phyloP scores from a whole-genome alignment of 805 yeast species.

The Brettanomyces bruxellensis region DNA sequence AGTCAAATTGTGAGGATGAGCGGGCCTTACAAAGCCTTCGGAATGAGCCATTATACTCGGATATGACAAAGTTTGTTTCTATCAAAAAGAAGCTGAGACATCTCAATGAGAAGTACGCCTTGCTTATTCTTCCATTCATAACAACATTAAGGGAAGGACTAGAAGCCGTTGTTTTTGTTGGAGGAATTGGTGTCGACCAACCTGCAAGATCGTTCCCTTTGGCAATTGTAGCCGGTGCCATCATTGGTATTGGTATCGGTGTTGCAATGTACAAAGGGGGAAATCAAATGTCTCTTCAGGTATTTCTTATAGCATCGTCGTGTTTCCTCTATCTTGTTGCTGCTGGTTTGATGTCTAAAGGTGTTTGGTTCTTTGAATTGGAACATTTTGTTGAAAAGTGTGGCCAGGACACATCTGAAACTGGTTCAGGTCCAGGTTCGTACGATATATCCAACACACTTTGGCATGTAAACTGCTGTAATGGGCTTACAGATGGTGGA shows the following conservation, averaged over 20 bases:
- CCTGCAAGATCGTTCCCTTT: constrained; percentile 58
- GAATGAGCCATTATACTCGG: constrained; percentile 12
- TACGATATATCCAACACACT: constrained; percentile 71
- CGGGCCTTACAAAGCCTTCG: constrained; percentile 8
- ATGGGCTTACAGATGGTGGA: constrained; percentile 83
- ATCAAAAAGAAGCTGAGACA: constrained; percentile 18
- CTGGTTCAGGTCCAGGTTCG: constrained; percentile 90
- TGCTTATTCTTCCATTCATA: constrained; percentile 68
- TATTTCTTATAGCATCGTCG: constrained; percentile 65
- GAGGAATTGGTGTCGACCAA: constrained; percentile 75
- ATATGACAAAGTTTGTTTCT: constrained; percentile 6
- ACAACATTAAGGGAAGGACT: constrained; percentile 85
- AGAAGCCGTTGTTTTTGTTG: constrained; percentile 86
- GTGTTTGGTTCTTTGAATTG: constrained; percentile 84
- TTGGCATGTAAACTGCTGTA: constrained; percentile 95
- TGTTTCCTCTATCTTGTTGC: constrained; percentile 78
- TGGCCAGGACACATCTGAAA: constrained; percentile 81
- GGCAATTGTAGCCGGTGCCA: constrained; percentile 50
- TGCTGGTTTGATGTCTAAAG: constrained; percentile 78
- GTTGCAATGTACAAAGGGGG: constrained; percentile 67
- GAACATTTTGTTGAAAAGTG: constrained; percentile 68
- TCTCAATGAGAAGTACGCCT: constrained; percentile 54
- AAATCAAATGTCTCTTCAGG: constrained; percentile 63
- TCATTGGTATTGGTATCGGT: constrained; percentile 58
- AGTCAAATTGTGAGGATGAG: constrained; percentile 2